Percentiles rank a stretch among this genome's conserved stretches.
These are phyloP conservation scores for Sarcocystis neurona DNA, from an alignment of 169 alveolate genomes.

Conservation along the genomic window DNA sequence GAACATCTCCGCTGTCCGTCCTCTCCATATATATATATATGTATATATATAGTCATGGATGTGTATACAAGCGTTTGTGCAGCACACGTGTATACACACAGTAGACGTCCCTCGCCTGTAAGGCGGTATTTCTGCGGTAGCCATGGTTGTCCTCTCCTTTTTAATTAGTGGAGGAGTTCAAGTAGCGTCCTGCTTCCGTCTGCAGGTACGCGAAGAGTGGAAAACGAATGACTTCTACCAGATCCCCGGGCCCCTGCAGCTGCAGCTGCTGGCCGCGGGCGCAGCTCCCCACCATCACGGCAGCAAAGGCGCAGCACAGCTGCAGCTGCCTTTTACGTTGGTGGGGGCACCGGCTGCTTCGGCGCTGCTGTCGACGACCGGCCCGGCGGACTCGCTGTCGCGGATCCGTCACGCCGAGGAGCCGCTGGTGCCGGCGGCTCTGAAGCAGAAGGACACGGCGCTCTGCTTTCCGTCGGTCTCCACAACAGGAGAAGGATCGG, in stretches of 20 bases:
- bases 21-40: too few species aligned
- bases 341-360: constrained; percentile 19
- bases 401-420: background rate
- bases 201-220: constrained; percentile 90
- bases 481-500: background rate
- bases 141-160: too few species aligned
- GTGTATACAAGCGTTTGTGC: too few species aligned
- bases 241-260: constrained; percentile 96
- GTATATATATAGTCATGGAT: too few species aligned
- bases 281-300: too few species aligned
- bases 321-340: constrained; percentile 24
- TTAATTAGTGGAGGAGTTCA: too few species aligned
- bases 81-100: too few species aligned
- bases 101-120: too few species aligned
- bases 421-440: background rate
- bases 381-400: background rate
- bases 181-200: background rate
- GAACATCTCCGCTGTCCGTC: too few species aligned
- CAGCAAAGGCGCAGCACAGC: background rate
- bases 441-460: background rate
- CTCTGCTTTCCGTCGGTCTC: too few species aligned
- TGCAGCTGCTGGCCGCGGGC: constrained; percentile 53
- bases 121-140: too few species aligned
- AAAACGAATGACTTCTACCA: constrained; percentile 87
- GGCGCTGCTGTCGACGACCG: constrained; percentile 12